These are phyloP conservation scores for Yueomyces sp. DNA, from an alignment of 805 yeast species.

Conservation along the genomic window DNA sequence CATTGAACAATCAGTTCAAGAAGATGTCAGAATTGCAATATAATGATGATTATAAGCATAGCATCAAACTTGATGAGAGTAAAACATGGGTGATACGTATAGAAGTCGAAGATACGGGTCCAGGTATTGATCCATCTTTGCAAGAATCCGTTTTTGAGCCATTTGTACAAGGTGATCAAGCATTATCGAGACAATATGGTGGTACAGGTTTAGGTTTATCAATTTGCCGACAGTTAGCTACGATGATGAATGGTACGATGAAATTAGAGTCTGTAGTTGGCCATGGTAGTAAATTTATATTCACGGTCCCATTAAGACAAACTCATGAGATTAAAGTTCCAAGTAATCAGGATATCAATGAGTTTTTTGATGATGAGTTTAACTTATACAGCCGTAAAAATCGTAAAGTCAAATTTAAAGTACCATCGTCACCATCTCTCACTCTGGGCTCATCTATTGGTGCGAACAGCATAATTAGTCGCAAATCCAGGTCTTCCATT, in stretches of 20 bases:
- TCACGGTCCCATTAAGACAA: conserved; percentile 66
- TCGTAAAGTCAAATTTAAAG: conserved; percentile 30
- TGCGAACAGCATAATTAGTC: not conserved
- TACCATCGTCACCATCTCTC: conserved; percentile 3
- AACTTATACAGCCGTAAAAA: conserved; percentile 39
- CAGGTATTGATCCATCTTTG: conserved; percentile 76
- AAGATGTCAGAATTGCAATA: conserved; percentile 14
- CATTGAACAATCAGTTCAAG: conserved; percentile 31
- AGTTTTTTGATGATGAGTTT: conserved; percentile 54
- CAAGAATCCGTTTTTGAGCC: conserved; percentile 89
- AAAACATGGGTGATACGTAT: conserved; percentile 33
- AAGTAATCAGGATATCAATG: conserved; percentile 13
- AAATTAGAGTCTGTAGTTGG: conserved; percentile 63
- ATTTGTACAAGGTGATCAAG: conserved; percentile 94
- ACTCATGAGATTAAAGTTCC: conserved; percentile 22
- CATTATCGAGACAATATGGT: conserved; percentile 79
- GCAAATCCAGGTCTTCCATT: not conserved
- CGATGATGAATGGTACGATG: conserved; percentile 81
- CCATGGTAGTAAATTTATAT: conserved; percentile 71
- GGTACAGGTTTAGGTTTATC: conserved; percentile 92
- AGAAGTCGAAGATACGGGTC: conserved; percentile 80
- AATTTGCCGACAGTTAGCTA: conserved; percentile 82
- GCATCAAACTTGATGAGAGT: conserved; percentile 12
- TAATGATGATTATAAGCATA: conserved; percentile 10
- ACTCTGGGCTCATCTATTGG: not conserved